Percentiles rank a stretch among this genome's conserved stretches.
Evolutionary conservation across 2,329 filamentous ascomycete genomes (phyloP).

Genomic region (Sporothrix brunneoviolacea): DNA sequence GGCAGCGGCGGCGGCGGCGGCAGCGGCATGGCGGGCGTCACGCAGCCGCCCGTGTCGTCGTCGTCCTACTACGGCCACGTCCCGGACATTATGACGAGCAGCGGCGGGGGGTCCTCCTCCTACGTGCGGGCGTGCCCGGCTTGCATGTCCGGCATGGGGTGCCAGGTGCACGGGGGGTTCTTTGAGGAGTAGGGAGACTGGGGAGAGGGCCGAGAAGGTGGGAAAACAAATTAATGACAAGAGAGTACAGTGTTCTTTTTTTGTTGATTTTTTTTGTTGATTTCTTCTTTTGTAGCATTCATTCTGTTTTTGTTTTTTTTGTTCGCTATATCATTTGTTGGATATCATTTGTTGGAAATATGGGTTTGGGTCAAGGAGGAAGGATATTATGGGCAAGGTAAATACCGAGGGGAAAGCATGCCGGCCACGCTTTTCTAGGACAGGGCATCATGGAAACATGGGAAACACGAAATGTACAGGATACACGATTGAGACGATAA

Average conservation of each 20-base stretch:
- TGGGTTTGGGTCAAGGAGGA: too few relatives aligned
- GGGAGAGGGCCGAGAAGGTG: too few relatives aligned
- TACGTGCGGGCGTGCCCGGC: slow-evolving; percentile 9
- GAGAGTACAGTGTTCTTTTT: too few relatives aligned
- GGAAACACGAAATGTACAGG: too few relatives aligned
- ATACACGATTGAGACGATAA: too few relatives aligned
- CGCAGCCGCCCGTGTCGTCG: background rate
- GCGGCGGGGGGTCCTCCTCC: background rate
- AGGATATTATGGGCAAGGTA: too few relatives aligned
- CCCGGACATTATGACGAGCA: background rate
- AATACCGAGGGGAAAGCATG: background rate
- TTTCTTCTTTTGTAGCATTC: background rate
- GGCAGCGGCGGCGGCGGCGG: background rate
- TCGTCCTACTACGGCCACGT: slow-evolving; percentile 12
- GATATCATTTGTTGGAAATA: too few relatives aligned
- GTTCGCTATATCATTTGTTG: background rate
- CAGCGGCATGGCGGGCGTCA: background rate
- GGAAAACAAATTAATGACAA: too few relatives aligned
- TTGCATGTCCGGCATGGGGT: slow-evolving; percentile 18
- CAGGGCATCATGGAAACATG: background rate
- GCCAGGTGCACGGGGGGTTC: slow-evolving; percentile 15
- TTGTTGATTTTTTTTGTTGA: background rate
- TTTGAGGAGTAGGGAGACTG: slow-evolving; percentile 8
- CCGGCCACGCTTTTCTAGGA: too few relatives aligned
- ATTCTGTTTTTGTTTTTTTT: background rate